Evolutionary conservation across 371 early-diverging fungal species (phyloP).

Genomic region (Mucor irregularis): DNA sequence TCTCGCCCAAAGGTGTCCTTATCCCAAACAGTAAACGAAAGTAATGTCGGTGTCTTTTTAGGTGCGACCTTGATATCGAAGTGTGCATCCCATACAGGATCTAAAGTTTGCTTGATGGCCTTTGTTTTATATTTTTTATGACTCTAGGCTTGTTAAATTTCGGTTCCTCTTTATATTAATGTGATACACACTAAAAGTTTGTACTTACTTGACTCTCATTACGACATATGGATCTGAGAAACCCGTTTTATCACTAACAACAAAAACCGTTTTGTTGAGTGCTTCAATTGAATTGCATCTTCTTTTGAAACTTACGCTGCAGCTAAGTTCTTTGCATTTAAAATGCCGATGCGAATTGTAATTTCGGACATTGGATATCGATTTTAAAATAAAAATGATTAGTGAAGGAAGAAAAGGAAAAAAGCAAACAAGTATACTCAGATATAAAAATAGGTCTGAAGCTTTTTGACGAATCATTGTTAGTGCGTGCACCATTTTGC

Average conservation of each 20-base stretch:
- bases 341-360: slow-evolving; percentile 30
- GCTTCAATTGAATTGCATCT: too few species aligned
- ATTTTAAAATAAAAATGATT: too few species aligned
- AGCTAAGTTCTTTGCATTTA: slow-evolving; percentile 29
- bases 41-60: slow-evolving; percentile 40
- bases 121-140: slow-evolving; percentile 70
- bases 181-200: too few species aligned
- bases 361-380: slow-evolving; percentile 26
- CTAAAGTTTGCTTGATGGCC: slow-evolving; percentile 65
- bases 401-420: too few species aligned
- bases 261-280: too few species aligned
- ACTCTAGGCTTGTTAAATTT: slow-evolving; percentile 29
- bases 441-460: too few species aligned
- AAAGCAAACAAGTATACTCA: too few species aligned
- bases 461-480: too few species aligned
- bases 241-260: slow-evolving; percentile 55
- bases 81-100: slow-evolving; percentile 76
- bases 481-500: too few species aligned
- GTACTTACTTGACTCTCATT: slow-evolving; percentile 38
- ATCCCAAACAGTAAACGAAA: slow-evolving; percentile 63
- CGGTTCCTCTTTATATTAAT: too few species aligned
- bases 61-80: slow-evolving; percentile 64
- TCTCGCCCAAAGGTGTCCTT: slow-evolving; percentile 61
- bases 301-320: slow-evolving; percentile 44
- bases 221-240: slow-evolving; percentile 67